Base-by-base conservation (phyloP, 2,329 filamentous ascomycete genomes). In the Clonostachys solani region DNA sequence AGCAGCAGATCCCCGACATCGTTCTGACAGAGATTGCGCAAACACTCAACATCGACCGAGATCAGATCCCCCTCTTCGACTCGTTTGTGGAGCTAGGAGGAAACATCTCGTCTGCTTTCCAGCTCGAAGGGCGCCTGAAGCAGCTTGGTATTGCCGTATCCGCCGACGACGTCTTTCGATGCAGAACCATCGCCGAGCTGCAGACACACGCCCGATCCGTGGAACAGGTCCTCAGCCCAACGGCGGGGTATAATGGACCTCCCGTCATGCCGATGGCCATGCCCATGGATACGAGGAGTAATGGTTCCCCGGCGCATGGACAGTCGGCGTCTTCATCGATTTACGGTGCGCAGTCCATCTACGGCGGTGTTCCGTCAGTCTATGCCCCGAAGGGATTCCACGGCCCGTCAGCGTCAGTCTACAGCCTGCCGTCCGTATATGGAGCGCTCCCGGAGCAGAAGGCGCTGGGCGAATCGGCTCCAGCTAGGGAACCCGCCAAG, bases 81-180 rank as follows among this genome's bases (percentile, higher is more conserved):
- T 75, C 72, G 12, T 75, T 75, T 46, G 52, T 55, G 41, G 72
- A 75, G 19, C 56, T 74, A 9, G 72, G 73, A 35, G 69, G 73
- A 43, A 61, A 67, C 50, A 60, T 63, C 29, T 54, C 38, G 5
- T 29, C 15, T n/a, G 45, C 45, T 7, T 10, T 19, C 17, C 35
- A 47, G 40, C 40, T 47, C n/a, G 38, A 42, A 12, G 10, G 18
- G 10, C 38, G n/a, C 38, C 18, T 47, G 29, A 15, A 34, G 38
- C 15, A 19, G 7, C 19, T 40, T 16, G 45, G 45, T 35, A 56
- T 62, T n/a, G 67, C 67, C 29, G 56, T 71, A 5, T 62, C 58
- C 36, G 59, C 63, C 3, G 60, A 63, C 43, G 72, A 75, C 47
- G 68, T 74, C 43, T 59, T 74, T 46, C 62, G 58, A 37, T 73